Evolutionary conservation across 2,329 filamentous ascomycete species (phyloP).

Genomic region (Cladosporium velox): DNA sequence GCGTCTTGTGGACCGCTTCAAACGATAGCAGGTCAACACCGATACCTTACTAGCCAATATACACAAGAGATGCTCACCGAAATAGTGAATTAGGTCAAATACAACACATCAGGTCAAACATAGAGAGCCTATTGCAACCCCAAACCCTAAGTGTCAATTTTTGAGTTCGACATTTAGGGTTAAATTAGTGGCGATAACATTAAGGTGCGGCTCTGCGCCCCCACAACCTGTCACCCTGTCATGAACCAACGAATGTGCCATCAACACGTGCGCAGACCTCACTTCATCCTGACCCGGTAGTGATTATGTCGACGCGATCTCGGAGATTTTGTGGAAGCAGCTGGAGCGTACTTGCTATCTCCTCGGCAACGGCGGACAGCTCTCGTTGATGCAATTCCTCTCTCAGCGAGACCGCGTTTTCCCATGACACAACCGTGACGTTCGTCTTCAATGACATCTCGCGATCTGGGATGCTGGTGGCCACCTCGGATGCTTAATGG

Average conservation of each 20-base stretch:
- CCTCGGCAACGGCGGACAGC: constrained; percentile 3
- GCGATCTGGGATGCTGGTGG: constrained; percentile 10
- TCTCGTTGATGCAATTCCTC: constrained; percentile 17
- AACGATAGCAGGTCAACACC: too few species aligned
- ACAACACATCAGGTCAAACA: too few species aligned
- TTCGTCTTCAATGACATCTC: constrained; percentile 5
- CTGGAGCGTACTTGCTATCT: background rate
- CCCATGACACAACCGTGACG: constrained; percentile 15
- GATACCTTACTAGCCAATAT: too few species aligned
- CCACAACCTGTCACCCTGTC: background rate
- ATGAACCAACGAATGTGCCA: background rate
- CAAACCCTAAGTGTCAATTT: background rate
- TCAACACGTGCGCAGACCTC: background rate
- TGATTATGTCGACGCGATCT: background rate
- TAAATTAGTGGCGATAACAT: background rate
- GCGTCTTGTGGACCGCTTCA: too few species aligned
- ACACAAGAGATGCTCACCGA: too few species aligned
- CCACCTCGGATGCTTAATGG: background rate
- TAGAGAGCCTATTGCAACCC: background rate
- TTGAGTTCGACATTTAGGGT: background rate
- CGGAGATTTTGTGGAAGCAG: background rate
- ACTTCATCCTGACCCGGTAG: background rate
- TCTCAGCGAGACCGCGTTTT: background rate
- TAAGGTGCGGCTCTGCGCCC: constrained; percentile 1
- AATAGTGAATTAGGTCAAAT: too few species aligned